These are phyloP conservation scores for Globisporangium barbulae DNA, from an alignment of 352 stramenopile species.

Conservation along the genomic window DNA sequence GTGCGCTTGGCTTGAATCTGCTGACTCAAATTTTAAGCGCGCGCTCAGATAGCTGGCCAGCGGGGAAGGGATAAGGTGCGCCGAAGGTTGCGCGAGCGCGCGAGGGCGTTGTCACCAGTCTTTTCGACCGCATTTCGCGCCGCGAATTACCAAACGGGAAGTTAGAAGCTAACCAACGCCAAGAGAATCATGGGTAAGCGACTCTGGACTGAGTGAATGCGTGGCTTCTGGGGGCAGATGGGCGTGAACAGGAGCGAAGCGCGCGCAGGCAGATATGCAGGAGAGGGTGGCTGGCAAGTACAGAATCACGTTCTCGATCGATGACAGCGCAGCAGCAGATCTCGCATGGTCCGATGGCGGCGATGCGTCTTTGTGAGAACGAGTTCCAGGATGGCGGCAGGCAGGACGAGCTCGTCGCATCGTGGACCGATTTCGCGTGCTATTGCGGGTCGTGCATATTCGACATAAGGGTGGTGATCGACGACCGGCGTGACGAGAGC, in stretches of 20 bases:
- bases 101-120: conserved; percentile 36
- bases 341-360: background rate
- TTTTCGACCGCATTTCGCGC: conserved; percentile 29
- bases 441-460: background rate
- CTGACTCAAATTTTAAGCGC: background rate
- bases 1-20: background rate
- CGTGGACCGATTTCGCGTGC: too few relatives aligned
- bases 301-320: background rate
- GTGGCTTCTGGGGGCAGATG: background rate
- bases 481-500: background rate
- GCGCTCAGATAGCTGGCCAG: background rate
- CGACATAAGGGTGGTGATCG: background rate
- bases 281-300: background rate
- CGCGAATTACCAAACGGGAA: conserved; percentile 52
- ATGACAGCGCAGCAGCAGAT: background rate
- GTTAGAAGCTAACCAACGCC: conserved; percentile 63
- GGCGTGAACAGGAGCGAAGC: background rate
- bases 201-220: background rate
- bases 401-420: background rate
- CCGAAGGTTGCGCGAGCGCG: conserved; percentile 25
- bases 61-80: conserved; percentile 1
- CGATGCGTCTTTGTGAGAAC: background rate
- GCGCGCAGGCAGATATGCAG: conserved; percentile 11
- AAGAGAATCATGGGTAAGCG: conserved; percentile 65
- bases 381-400: background rate